Base-by-base conservation (phyloP, 345 rosid species). In the Brassica nigra region DNA sequence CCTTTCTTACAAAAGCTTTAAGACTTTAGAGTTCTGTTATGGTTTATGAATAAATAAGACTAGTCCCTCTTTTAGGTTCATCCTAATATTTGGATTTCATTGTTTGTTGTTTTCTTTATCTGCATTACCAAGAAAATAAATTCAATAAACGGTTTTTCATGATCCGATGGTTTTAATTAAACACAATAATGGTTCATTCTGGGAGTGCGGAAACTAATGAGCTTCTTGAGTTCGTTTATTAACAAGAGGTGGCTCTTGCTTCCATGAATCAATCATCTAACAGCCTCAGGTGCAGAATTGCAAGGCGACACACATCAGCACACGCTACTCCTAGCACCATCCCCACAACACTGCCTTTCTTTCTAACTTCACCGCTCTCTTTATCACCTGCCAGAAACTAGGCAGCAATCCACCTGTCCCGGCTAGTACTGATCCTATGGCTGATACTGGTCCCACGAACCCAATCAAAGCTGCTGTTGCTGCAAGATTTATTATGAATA, bases 241-340 rank as follows among this genome's bases (percentile, higher is more conserved):
- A 18, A 49, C 57, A 49, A 49, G 55, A 71, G 33, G 54, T 36
- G 15, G 34, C 75, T 57, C 61, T 30, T 42, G 6, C 55, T 20
- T 34, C 15, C 1, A 44, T 18, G 52, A 80, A 49, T 47, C 58
- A 6, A 68, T 66, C 73, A 69, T 70, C 92, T 89, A 31, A 96
- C 95, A 67, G 98, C 99, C 83, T 96, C 97, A 0, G 99, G 98
- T 42, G 97, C 97, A 29, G 99, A 93, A 80, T 93, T 92, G 86
- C 98, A 93, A 27, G 97, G 90, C 1, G 98, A 86, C 99, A 96
- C 0, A 92, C 67, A 55, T 86, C 68, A 4, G 98, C 97, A 79
- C 90, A 90, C 20, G 80, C 87, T 5, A 88, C 74, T 64, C 99
- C 99, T 3, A 92, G 47, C 6, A 85, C 84, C 71, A 91, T 57